Conservation (phyloP, 2,329 filamentous ascomycete species). For the Aspergillus sp. region DNA sequence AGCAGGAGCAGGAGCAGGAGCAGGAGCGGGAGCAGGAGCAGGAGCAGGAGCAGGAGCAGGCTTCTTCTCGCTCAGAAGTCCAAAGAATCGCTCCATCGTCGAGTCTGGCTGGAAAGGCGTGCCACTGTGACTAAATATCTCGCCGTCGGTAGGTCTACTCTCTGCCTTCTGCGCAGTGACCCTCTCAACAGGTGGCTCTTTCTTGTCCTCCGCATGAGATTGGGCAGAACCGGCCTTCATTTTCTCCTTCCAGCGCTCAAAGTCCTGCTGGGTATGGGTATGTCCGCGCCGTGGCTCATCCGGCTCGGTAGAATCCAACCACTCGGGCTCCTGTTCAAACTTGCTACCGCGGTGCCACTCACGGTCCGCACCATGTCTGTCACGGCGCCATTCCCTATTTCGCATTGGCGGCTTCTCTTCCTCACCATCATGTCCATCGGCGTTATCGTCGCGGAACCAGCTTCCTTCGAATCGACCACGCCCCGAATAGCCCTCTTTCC, state of each 20-base stretch:
- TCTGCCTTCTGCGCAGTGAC: slow-evolving; percentile 29
- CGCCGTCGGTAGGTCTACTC: slow-evolving; percentile 33
- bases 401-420: slow-evolving; percentile 40
- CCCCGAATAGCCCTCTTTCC: slow-evolving; percentile 52
- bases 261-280: slow-evolving; percentile 83
- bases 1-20: too few species aligned
- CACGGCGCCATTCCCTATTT: slow-evolving; percentile 57
- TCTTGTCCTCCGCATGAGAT: slow-evolving; percentile 35
- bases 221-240: slow-evolving; percentile 61
- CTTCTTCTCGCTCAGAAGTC: slow-evolving; percentile 46
- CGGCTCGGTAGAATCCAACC: slow-evolving; percentile 64
- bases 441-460: slow-evolving; percentile 59
- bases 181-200: slow-evolving; percentile 24
- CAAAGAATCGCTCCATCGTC: slow-evolving; percentile 71
- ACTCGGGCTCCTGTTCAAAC: slow-evolving; percentile 76
- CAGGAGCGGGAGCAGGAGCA: too few species aligned
- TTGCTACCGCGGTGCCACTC: slow-evolving; percentile 47
- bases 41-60: slow-evolving; percentile 35
- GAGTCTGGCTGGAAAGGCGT: slow-evolving; percentile 56
- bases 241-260: slow-evolving; percentile 85
- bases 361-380: slow-evolving; percentile 39
- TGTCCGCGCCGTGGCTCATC: slow-evolving; percentile 62
- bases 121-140: slow-evolving; percentile 46
- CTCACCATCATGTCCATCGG: slow-evolving; percentile 27
- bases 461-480: slow-evolving; percentile 60